Percentiles rank a stretch among this genome's conserved stretches.
phyloP scores from a whole-genome alignment of 768 basidiomycete genomes.

The Agaricus blazei region DNA sequence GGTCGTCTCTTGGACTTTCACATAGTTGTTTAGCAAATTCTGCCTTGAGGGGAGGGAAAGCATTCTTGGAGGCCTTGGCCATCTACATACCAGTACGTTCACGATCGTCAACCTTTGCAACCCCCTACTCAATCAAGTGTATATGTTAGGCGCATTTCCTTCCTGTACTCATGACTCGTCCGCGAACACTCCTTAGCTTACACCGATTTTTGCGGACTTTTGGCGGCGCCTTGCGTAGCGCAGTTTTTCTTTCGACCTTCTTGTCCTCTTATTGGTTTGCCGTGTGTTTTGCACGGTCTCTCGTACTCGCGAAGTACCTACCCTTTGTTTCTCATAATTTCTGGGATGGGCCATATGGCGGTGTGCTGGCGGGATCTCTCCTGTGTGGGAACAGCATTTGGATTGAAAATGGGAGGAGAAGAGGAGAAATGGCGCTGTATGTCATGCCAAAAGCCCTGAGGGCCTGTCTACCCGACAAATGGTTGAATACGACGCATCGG shows the following conservation, averaged over 20 bases:
- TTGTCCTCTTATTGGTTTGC: slow-evolving; percentile 65
- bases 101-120: background rate
- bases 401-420: slow-evolving; percentile 65
- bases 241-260: slow-evolving; percentile 69
- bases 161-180: slow-evolving; percentile 58
- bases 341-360: slow-evolving; percentile 75
- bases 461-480: slow-evolving; percentile 52
- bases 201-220: slow-evolving; percentile 37
- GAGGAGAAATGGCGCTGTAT: slow-evolving; percentile 79
- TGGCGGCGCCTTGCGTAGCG: slow-evolving; percentile 54
- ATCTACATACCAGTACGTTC: slow-evolving; percentile 71
- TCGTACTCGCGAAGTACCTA: slow-evolving; percentile 57
- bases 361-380: slow-evolving; percentile 61
- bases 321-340: slow-evolving; percentile 70
- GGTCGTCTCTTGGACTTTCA: slow-evolving; percentile 38
- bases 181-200: slow-evolving; percentile 43
- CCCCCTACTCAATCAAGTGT: background rate
- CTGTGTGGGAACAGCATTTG: slow-evolving; percentile 73
- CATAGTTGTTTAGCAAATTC: slow-evolving; percentile 60
- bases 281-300: slow-evolving; percentile 66
- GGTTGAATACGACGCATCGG: slow-evolving; percentile 39
- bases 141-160: slow-evolving; percentile 60
- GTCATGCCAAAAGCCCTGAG: slow-evolving; percentile 69
- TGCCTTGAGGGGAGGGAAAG: slow-evolving; percentile 44
- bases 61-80: slow-evolving; percentile 56